Percentiles rank a stretch among this genome's conserved stretches.
Evolutionary conservation across 306 rosid species (phyloP).

Genomic region (Pyrus betulifolia): DNA sequence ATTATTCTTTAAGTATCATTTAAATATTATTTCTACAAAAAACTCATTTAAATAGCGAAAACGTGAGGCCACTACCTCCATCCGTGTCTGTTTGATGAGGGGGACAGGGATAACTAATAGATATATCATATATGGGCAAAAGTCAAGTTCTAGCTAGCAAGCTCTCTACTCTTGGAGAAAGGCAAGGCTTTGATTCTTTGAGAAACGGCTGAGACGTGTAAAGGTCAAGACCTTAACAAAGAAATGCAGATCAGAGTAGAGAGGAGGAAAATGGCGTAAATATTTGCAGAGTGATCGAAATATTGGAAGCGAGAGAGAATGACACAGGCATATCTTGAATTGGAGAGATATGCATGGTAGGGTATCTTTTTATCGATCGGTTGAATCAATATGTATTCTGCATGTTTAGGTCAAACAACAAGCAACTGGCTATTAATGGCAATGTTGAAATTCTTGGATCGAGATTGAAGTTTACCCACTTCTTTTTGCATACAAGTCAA

Average conservation of each 20-base stretch:
- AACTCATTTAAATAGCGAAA: too few species aligned
- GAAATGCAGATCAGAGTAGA: not conserved
- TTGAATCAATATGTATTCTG: not conserved
- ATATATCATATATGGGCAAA: not conserved
- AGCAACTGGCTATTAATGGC: not conserved
- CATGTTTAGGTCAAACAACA: conserved; percentile 12
- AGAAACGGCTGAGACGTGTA: not conserved
- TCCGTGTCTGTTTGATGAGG: not conserved
- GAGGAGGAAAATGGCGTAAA: not conserved
- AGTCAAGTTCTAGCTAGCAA: not conserved
- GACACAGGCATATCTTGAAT: not conserved
- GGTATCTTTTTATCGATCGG: not conserved
- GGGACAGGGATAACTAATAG: not conserved
- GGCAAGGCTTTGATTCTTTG: not conserved
- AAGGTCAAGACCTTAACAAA: not conserved
- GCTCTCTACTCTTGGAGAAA: not conserved
- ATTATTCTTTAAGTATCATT: too few species aligned
- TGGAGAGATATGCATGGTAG: not conserved
- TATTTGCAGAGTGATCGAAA: not conserved
- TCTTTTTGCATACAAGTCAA: not conserved
- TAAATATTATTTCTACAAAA: too few species aligned
- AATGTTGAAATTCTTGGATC: not conserved
- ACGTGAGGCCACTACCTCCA: not conserved
- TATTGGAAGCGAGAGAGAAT: not conserved
- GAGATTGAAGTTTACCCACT: not conserved